Conservation (phyloP, 352 stramenopile genomes). For the Blastocystis sp. region DNA sequence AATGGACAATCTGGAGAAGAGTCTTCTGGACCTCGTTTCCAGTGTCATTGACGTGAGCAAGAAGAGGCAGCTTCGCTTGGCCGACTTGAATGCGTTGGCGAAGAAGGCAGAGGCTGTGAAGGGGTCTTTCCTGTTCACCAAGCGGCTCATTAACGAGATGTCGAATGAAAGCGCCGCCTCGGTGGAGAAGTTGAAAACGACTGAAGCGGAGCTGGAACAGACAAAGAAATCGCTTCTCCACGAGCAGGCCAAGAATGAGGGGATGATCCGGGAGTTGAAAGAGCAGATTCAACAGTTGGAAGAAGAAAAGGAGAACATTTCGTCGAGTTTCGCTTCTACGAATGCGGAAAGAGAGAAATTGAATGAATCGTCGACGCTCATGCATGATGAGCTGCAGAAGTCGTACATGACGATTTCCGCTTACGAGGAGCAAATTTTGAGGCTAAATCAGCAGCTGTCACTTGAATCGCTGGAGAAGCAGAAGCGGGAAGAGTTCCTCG, state of each 20-base stretch:
- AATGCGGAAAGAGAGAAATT: background rate
- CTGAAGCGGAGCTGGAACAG: background rate
- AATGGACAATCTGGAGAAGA: background rate
- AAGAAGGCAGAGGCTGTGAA: constrained; percentile 13
- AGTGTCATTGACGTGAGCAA: constrained; percentile 16
- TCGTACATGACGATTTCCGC: constrained; percentile 19
- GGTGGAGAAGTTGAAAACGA: constrained; percentile 20
- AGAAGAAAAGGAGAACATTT: background rate
- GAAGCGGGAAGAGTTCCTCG: constrained; percentile 20
- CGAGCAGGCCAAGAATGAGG: background rate
- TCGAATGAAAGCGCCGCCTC: constrained; percentile 9
- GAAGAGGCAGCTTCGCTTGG: constrained; percentile 45
- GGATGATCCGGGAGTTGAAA: background rate
- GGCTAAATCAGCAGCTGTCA: constrained; percentile 52
- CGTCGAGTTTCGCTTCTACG: background rate
- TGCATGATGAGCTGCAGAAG: constrained; percentile 60
- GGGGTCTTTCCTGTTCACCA: constrained; percentile 61
- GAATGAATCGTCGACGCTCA: constrained; percentile 1
- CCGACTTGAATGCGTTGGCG: constrained; percentile 31
- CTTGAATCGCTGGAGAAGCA: constrained; percentile 47
- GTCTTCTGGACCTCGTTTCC: background rate
- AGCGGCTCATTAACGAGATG: constrained; percentile 50
- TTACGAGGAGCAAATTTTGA: constrained; percentile 58
- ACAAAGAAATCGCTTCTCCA: background rate
- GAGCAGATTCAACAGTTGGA: constrained; percentile 10